Evolutionary conservation across 1,284 basidiomycete species (phyloP), one percentile per base, ranked within the genome.

Genomic region (Cryptococcus floricola): DNA sequence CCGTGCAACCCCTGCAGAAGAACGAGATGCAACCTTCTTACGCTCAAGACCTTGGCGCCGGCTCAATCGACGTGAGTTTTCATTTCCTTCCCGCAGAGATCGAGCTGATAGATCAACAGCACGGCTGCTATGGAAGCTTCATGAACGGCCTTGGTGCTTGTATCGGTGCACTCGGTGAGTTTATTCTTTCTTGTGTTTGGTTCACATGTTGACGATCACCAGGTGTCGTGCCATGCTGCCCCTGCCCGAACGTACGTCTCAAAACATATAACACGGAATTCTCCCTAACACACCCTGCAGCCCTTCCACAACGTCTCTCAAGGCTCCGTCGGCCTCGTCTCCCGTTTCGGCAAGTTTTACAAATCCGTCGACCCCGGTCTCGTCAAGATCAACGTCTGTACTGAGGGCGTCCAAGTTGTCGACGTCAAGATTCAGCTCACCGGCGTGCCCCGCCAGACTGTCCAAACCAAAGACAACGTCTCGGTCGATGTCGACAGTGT

Each of bases 371-470:
- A 97, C 73, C 93, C 93, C 1, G 93, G 93, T 64, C 83, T 97
- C 23, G 87, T 88, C 52, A 85, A 91, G 67, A 86, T 97, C 75
- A 97, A 98, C 71, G 89, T 94, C 56, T 95, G 91, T 81, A 89
- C 89, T 8, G 93, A 97, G 74, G 81, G 82, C 1, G 81, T 94
- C 42, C 84, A 85, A 54, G 75, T 88, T 49, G 91, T 77, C 59
- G 91, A 96, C 67, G 93, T 98, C 75, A 94, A 94, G 78, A 94
- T 97, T 63, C 90, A 94, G 73, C 89, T 95, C 62, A 87, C 85
- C 59, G 78, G 87, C 7, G 93, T 96, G 62, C 90, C 91, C 27
- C 81, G 87, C 57, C 92, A 94, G 79, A 85, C 82, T 19, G 91
- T 81, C 38, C 79, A 81, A 60, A 81, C 81, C 31, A 75, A 78